Percentiles rank a stretch among this genome's conserved stretches.
Conservation (phyloP, 2,329 filamentous ascomycete species). For the Thielaviopsis punctulata region DNA sequence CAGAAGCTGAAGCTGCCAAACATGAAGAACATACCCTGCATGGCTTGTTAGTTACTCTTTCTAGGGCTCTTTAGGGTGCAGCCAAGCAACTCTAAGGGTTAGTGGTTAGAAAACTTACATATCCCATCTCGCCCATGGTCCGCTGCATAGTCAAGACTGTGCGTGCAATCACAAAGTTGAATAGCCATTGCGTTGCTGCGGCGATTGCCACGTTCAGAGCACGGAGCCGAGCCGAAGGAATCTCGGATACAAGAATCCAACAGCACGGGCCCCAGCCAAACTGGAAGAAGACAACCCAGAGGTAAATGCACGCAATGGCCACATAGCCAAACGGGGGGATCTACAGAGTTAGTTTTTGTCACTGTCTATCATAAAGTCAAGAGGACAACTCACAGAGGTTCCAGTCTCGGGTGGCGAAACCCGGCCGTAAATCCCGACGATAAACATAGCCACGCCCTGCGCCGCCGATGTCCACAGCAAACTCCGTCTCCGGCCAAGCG, state of each 20-base stretch:
- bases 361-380: background rate
- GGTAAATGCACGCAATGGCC: constrained; percentile 53
- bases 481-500: constrained; percentile 43
- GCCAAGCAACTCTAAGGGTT: background rate
- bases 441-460: constrained; percentile 46
- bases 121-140: constrained; percentile 27
- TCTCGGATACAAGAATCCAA: constrained; percentile 55
- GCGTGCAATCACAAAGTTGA: constrained; percentile 56
- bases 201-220: constrained; percentile 51
- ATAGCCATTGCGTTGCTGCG: constrained; percentile 54
- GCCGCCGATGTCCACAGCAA: constrained; percentile 48
- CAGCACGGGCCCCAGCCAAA: constrained; percentile 55
- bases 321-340: constrained; percentile 51
- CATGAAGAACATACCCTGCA: constrained; percentile 49
- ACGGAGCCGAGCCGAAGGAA: constrained; percentile 48
- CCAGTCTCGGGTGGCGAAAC: constrained; percentile 39
- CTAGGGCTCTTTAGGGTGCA: too few species aligned
- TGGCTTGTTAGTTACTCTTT: constrained; percentile 2
- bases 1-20: constrained; percentile 48
- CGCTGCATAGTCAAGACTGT: constrained; percentile 16
- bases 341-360: constrained; percentile 13
- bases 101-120: constrained; percentile 22
- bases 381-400: constrained; percentile 21
- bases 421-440: constrained; percentile 54
- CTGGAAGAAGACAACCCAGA: constrained; percentile 54